These are phyloP conservation scores for Pseudopyricularia javanii DNA, from an alignment of 2,329 filamentous ascomycete genomes.

Conservation along the genomic window DNA sequence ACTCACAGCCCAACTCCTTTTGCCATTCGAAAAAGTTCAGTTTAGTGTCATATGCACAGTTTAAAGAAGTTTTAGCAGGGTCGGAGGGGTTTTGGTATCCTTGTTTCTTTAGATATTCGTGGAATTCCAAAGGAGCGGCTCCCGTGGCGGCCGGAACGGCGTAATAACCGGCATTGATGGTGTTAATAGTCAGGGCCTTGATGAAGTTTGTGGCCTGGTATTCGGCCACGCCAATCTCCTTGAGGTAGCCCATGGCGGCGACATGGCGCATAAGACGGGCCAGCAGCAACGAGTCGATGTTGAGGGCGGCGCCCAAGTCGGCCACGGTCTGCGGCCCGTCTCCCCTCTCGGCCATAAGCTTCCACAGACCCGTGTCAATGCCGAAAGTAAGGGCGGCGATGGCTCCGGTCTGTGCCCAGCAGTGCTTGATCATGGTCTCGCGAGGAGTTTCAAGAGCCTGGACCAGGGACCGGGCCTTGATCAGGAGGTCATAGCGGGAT, in stretches of 20 bases:
- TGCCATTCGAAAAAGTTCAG: background rate
- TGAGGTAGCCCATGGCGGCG: conserved; percentile 24
- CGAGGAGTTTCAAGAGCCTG: conserved; percentile 29
- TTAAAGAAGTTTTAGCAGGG: background rate
- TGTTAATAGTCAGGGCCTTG: conserved; percentile 18
- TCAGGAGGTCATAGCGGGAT: conserved; percentile 13
- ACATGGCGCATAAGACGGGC: conserved; percentile 23
- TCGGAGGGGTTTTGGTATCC: background rate
- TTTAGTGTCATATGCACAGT: background rate
- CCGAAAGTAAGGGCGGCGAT: conserved; percentile 10
- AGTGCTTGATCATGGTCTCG: conserved; percentile 33
- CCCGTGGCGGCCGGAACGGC: background rate
- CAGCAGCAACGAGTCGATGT: background rate
- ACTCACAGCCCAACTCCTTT: background rate
- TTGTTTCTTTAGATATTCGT: background rate
- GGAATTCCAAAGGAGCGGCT: background rate
- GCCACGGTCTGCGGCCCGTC: conserved; percentile 15
- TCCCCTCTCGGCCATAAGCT: conserved; percentile 16
- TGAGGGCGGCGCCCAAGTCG: conserved; percentile 17
- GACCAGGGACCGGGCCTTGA: conserved; percentile 19
- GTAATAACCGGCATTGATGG: conserved; percentile 21
- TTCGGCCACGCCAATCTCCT: conserved; percentile 19
- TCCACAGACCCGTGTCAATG: conserved; percentile 22
- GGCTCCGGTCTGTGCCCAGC: conserved; percentile 21
- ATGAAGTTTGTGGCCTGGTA: conserved; percentile 25